Conservation (phyloP, 768 basidiomycete genomes). For the Kockovaella imperatae region DNA sequence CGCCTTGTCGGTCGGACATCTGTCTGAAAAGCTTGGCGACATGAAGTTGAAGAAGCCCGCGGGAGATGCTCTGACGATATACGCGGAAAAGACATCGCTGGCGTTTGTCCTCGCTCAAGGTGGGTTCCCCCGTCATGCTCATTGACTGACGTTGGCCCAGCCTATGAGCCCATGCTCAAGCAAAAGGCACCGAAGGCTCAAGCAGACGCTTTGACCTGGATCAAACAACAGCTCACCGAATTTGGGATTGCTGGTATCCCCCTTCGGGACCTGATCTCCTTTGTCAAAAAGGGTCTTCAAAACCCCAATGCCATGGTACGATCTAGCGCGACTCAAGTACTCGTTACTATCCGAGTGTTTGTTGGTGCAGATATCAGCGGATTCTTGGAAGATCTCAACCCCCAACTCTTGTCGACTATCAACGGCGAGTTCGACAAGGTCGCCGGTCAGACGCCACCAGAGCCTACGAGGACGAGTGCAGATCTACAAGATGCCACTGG, state of each 20-base stretch:
- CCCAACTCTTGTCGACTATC: slow-evolving; percentile 85
- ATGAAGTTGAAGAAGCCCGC: slow-evolving; percentile 94
- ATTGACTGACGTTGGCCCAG: slow-evolving; percentile 47
- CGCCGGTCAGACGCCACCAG: slow-evolving; percentile 65
- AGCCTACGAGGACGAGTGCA: slow-evolving; percentile 65
- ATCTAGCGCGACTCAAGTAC: slow-evolving; percentile 81
- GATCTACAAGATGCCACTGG: slow-evolving; percentile 57
- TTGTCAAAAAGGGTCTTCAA: slow-evolving; percentile 73
- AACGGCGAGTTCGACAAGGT: slow-evolving; percentile 86
- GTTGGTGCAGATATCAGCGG: slow-evolving; percentile 88
- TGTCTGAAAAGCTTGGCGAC: slow-evolving; percentile 92
- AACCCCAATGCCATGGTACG: slow-evolving; percentile 92
- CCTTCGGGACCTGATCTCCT: slow-evolving; percentile 77
- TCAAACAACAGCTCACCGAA: slow-evolving; percentile 73
- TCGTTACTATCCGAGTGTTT: slow-evolving; percentile 85
- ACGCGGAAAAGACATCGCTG: slow-evolving; percentile 85
- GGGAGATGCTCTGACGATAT: slow-evolving; percentile 70
- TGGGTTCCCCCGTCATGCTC: slow-evolving; percentile 43
- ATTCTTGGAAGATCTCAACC: slow-evolving; percentile 86
- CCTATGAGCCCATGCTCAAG: slow-evolving; percentile 84
- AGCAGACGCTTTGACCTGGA: slow-evolving; percentile 81
- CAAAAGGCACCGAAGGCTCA: slow-evolving; percentile 97
- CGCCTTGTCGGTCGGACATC: slow-evolving; percentile 69
- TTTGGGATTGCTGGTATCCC: slow-evolving; percentile 86
- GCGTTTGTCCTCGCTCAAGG: slow-evolving; percentile 92